Evolutionary conservation across 352 stramenopile species (phyloP).

Genomic region (Phytophthora vignae): DNA sequence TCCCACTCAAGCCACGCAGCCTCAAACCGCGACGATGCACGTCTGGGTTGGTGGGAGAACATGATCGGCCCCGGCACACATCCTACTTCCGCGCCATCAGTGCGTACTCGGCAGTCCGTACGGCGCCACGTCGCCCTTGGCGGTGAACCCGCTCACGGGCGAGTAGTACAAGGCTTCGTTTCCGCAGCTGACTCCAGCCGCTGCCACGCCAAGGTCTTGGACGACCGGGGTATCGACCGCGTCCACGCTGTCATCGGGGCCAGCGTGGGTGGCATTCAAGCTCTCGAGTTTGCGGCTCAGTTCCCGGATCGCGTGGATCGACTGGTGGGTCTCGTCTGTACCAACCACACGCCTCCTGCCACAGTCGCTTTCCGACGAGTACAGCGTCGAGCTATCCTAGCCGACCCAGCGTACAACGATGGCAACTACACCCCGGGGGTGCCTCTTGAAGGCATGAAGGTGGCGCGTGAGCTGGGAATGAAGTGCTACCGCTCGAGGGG

Average conservation of each 20-base stretch:
- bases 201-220: conserved; percentile 73
- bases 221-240: conserved; percentile 67
- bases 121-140: conserved; percentile 74
- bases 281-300: conserved; percentile 79
- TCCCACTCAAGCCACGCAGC: conserved; percentile 82
- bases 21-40: conserved; percentile 74
- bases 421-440: conserved; percentile 62
- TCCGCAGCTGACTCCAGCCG: conserved; percentile 74
- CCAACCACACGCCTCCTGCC: conserved; percentile 81
- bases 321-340: conserved; percentile 77
- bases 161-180: conserved; percentile 70
- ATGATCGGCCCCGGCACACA: conserved; percentile 85
- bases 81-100: conserved; percentile 88
- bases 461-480: conserved; percentile 84
- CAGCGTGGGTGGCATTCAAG: conserved; percentile 87
- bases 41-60: conserved; percentile 85
- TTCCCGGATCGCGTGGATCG: conserved; percentile 75
- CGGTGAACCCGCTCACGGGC: conserved; percentile 56
- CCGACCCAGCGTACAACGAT: conserved; percentile 72
- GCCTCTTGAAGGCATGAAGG: conserved; percentile 72
- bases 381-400: conserved; percentile 81
- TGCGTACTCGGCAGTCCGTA: conserved; percentile 83
- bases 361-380: conserved; percentile 83
- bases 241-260: conserved; percentile 83
- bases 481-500: conserved; percentile 86